These are phyloP conservation scores for Neonectria coccinea DNA, from an alignment of 2,329 filamentous ascomycete species.

Conservation along the genomic window DNA sequence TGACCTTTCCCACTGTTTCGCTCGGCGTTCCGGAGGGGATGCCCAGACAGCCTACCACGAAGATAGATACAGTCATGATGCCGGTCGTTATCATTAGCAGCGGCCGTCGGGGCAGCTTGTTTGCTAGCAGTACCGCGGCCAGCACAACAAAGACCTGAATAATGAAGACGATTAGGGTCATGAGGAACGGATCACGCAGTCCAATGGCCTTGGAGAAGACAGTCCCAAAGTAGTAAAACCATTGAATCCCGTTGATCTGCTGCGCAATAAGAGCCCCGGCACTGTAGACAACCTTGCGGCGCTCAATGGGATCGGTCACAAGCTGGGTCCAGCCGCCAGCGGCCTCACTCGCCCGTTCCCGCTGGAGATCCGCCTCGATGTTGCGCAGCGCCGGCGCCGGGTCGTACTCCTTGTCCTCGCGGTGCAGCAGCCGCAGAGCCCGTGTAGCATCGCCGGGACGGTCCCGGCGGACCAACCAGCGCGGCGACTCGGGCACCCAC, in stretches of 20 bases:
- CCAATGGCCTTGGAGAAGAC: conserved; percentile 58
- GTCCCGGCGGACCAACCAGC: conserved; percentile 53
- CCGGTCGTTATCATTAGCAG: conserved; percentile 53
- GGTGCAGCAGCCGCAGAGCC: conserved; percentile 57
- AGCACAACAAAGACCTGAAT: conserved; percentile 57
- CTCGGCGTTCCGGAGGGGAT: conserved; percentile 47
- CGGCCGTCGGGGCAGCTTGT: conserved; percentile 54
- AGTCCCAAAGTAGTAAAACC: conserved; percentile 58
- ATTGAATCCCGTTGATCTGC: conserved; percentile 63
- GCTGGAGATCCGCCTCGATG: conserved; percentile 58
- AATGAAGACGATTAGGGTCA: conserved; percentile 56
- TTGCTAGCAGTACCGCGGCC: conserved; percentile 53
- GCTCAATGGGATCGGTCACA: conserved; percentile 57
- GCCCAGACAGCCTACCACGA: conserved; percentile 57
- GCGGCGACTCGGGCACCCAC: conserved; percentile 47
- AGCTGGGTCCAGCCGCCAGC: conserved; percentile 55
- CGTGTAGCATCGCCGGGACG: conserved; percentile 53
- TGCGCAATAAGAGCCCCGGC: conserved; percentile 59
- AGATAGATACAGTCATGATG: conserved; percentile 55
- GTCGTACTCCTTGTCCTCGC: conserved; percentile 52
- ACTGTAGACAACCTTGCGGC: conserved; percentile 59
- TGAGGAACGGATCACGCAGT: conserved; percentile 54
- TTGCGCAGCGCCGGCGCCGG: conserved; percentile 52
- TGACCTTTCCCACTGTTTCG: conserved; percentile 51
- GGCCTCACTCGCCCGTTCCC: conserved; percentile 46